Base-by-base conservation (phyloP, 1,284 basidiomycete species). In the Calocybe gambosa region DNA sequence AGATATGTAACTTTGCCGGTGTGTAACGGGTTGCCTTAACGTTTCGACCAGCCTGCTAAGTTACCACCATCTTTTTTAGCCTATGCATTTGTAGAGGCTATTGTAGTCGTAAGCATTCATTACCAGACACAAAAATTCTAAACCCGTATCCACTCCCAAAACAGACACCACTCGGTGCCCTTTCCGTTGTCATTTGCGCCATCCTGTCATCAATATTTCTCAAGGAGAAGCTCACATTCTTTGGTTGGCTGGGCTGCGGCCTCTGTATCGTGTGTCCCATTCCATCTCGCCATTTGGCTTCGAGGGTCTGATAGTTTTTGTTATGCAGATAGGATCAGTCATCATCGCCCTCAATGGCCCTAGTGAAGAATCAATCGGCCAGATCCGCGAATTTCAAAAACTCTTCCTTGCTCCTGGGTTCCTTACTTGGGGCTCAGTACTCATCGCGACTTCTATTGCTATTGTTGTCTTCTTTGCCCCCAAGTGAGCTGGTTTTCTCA, bases 141-240 rank as follows among this genome's bases (percentile, higher is more conserved):
- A 38, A 42, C 42, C 26, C 44, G 19, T 25, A 43, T 43, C 45
- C 16, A 28, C 29, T 10, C 18, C 40, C 18, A 3, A 23, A 7
- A 20, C 39, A 57, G 77, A 95, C 93, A n/a, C 94, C 95, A 1
- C 80, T 99, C 57, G 95, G 95, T 38, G 93, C 94, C 2, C 79
- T 99, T 46, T 94, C 93, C 13, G 96, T 99, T 55, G 94, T 99
- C 58, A 78, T 98, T 54, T 95, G 89, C 58, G 95, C 95, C 29
- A 87, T 96, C 21, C 73, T 98, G 16, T 95, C 93, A 8, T 93
- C 92, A 37, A 77, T 96, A 58, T 89, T 98, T 68, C 82, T 98
- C 58, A 86, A 95, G 43, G 96, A 99, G 65, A 88, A 78, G 53
- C 78, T 99, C 43, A 88, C 84, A 26, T 88, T 93, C 66, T 93